Evolutionary conservation across 108 stramenopile genomes (phyloP), one percentile per base, ranked within the genome.

Genomic region (Fistulifera solaris): DNA sequence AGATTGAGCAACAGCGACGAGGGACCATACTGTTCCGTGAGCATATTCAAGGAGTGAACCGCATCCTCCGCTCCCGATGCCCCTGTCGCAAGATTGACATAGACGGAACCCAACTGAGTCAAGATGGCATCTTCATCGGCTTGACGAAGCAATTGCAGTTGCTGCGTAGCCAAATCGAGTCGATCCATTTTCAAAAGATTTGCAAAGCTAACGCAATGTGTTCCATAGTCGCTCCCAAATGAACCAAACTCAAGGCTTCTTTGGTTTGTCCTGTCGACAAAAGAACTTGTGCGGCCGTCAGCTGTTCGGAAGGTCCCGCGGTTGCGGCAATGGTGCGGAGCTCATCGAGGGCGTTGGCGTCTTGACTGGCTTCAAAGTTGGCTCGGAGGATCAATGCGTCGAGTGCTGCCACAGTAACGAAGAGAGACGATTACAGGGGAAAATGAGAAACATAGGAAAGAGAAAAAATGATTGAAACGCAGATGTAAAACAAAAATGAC

Each of bases 61-160:
- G 98, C 98, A 73, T 98, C 96, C 35, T 68, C 75, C 27, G 72
- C 72, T 38, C 64, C 70, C 38, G 68, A 76, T n/a, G 75, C 72
- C 44, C 95, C 95, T 27, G 80, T 66, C 0, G 83, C 89, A 46
- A 99, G 52, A 46, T 85, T 76, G 23, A 96, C 59, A 50, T 95
- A 85, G 16, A 94, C 94, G 38, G 57, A 51, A 35, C 76, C 71
- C 17, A 99, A 73, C 76, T 96, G 94, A 0, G 94, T 93, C 63
- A 99, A 69, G n/a, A 94, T 77, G 16, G 92, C 75, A 65, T 99
- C 98, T 67, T 99, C 98, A 59, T 97, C 98, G 22, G 66, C 70
- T 60, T 69, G 71, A 54, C 75, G 72, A 73, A 99, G 52, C 54
- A 68, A 43, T 40, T 68, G 52, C 38, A 96, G 63, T 41, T 76